Evolutionary conservation across 129 eudicot species (phyloP), one percentile per base, ranked within the genome.

Genomic region (Pseudognaphalium luteoalbum): DNA sequence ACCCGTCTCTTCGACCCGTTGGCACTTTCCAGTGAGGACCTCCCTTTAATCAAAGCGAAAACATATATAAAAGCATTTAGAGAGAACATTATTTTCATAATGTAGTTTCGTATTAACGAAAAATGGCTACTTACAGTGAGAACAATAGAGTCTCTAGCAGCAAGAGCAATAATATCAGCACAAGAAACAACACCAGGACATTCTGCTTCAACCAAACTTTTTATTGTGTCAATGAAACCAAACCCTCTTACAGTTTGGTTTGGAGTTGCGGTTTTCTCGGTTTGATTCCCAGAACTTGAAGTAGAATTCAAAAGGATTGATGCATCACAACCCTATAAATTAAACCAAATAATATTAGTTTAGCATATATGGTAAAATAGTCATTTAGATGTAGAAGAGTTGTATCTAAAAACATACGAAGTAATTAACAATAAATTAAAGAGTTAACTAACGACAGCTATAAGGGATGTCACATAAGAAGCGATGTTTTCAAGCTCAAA

Each of bases 121-220:
- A 62, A n/a, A 22, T 6, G 15, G 19, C 59, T 25, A 28, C 92
- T 82, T 78, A 93, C 98, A 3, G 83, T 87, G 75, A 71, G 56
- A 74, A 80, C 91, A 78, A 93, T 70, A 67, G 98, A 78, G 74
- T 93, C 98, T 81, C 97, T 70, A 58, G 96, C 89, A 47, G 77
- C 89, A 80, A 93, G 86, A 62, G 91, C 84, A 65, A 88, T 5
- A 41, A 79, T 85, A 81, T 93, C 98, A 30, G 98, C 98, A 85
- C 98, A 93, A 28, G 98, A 93, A 51, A 93, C 97, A 15, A 88
- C 44, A 4, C 98, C 95, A 1, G 98, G 97, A 32, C 97, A 93
- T 74, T 85, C 92, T 14, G 85, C 87, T 80, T 93, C 98, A n/a
- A 93, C 71, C 21, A 90, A 75, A 72, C 81, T 80, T 82, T 93